A percentile compares a stretch with the other conserved stretches of the same genome.
Conservation (phyloP, 768 basidiomycete genomes). For the Boletellus ananas region DNA sequence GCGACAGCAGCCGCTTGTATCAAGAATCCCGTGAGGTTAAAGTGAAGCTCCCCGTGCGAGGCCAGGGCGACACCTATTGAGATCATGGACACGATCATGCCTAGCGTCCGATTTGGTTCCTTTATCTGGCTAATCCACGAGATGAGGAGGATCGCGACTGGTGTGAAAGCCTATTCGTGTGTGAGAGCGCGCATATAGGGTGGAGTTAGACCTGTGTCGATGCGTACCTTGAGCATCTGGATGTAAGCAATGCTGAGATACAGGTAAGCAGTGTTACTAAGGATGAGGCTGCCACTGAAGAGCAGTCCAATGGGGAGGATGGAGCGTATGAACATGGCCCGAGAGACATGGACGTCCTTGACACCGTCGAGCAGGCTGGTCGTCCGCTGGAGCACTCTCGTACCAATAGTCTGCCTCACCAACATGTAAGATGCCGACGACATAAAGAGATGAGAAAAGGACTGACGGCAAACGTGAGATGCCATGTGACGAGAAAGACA, state of each 20-base stretch:
- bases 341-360: constrained; percentile 76
- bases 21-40: constrained; percentile 83
- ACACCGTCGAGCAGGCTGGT: constrained; percentile 76
- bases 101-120: constrained; percentile 79
- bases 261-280: constrained; percentile 91
- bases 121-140: constrained; percentile 88
- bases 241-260: constrained; percentile 92
- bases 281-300: constrained; percentile 88
- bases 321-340: constrained; percentile 72
- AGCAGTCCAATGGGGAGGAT: constrained; percentile 93
- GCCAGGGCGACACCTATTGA: constrained; percentile 87
- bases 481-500: constrained; percentile 91
- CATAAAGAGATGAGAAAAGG: neutral
- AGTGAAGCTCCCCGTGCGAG: constrained; percentile 83
- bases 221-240: constrained; percentile 86
- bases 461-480: constrained; percentile 64
- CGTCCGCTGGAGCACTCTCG: constrained; percentile 77
- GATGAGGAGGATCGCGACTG: constrained; percentile 88
- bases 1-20: constrained; percentile 83
- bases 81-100: constrained; percentile 85
- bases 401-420: constrained; percentile 63
- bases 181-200: neutral
- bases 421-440: neutral
- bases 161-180: constrained; percentile 71
- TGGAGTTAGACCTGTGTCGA: neutral